Base-by-base conservation (phyloP, 768 basidiomycete species). In the Hortiboletus flavorubellus region DNA sequence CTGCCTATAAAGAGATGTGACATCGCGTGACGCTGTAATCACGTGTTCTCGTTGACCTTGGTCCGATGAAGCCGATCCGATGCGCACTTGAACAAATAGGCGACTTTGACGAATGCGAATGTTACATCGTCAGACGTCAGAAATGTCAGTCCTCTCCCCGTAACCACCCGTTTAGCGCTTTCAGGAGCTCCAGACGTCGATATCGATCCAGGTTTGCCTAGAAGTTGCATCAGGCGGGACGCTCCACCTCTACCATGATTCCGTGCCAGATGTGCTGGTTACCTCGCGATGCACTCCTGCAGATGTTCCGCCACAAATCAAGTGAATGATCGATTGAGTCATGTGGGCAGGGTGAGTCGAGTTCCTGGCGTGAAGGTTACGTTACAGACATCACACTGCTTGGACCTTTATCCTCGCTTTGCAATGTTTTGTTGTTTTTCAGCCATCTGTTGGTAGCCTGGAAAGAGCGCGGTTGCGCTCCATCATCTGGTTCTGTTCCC, bases 1-100 rank as follows among this genome's bases (percentile, higher is more conserved):
- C 26, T 26, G 21, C 11, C 51, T 46, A 56, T 61, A 59, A 65
- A 53, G 30, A 53, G 46, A 39, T 38, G 51, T 61, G 46, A 51
- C 56, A 41, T 21, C 8, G 40, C 21, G 43, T 49, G 48, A 55
- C 52, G 30, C 2, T 30, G 21, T 35, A 35, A 39, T 65, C 65
- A 66, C 59, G 55, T 63, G 56, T 9, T 31, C 50, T 33, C 2
- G 30, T 39, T 18, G 33, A 33, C 33, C 31, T 14, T 35, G 34
- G 14, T 35, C 34, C 34, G 33, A 34, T 12, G 33, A 34, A 34
- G 11, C 33, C 31, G 34, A 34, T 34, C 33, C 34, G 34, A 35
- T 12, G 14, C 12, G 34, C 14, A 34, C 34, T 12, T 14, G 33
- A 26, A 8, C 23, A 11, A 26, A 10, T 12, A 21, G 23, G 8